phyloP scores from a whole-genome alignment of 768 basidiomycete species.

The Amanita rubescens region DNA sequence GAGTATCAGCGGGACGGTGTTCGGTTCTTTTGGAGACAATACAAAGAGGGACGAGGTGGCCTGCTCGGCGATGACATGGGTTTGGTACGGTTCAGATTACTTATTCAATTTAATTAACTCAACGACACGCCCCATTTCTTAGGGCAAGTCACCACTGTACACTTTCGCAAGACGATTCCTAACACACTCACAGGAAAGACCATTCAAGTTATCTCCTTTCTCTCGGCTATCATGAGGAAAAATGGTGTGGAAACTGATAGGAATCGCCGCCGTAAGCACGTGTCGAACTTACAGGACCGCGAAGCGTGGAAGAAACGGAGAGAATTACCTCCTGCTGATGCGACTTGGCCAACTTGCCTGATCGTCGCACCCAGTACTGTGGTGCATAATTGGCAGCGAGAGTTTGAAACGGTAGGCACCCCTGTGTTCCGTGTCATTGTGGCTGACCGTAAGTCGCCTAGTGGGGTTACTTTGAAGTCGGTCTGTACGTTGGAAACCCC shows the following conservation, averaged over 20 bases:
- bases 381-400: constrained; percentile 83
- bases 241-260: constrained; percentile 54
- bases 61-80: constrained; percentile 97
- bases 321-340: constrained; percentile 57
- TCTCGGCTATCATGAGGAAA: constrained; percentile 91
- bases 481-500: constrained; percentile 50
- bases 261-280: constrained; percentile 57
- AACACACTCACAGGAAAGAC: constrained; percentile 64
- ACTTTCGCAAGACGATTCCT: neutral
- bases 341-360: constrained; percentile 79
- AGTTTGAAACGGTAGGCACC: constrained; percentile 63
- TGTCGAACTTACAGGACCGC: constrained; percentile 60
- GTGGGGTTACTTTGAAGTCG: constrained; percentile 96
- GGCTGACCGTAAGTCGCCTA: constrained; percentile 20
- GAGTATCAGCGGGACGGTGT: constrained; percentile 88
- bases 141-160: constrained; percentile 16
- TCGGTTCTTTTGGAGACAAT: constrained; percentile 72
- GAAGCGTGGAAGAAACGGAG: constrained; percentile 44
- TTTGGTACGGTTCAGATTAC: constrained; percentile 32
- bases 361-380: constrained; percentile 86
- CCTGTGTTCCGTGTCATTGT: neutral
- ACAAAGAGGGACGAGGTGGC: constrained; percentile 61
- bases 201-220: constrained; percentile 84
- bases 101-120: neutral
- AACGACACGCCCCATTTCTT: neutral